Base-by-base conservation (phyloP, 1,284 basidiomycete species). In the Puccinia horiana region DNA sequence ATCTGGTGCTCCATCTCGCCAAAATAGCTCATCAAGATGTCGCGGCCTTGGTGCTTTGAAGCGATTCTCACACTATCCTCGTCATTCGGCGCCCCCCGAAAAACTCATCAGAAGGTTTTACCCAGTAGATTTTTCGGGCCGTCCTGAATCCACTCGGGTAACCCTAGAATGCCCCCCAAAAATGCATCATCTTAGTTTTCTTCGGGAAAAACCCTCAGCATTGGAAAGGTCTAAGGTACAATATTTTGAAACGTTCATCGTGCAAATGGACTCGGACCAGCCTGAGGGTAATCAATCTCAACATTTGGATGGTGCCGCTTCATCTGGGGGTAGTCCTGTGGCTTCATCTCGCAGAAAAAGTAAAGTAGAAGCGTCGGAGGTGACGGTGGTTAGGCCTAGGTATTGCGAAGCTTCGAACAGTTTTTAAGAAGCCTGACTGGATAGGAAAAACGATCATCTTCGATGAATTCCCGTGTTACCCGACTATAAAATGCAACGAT, bases 61-160 rank as follows among this genome's bases (percentile, higher is more conserved):
- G 63, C 63, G 63, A n/a, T 37, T 42, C 23, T 65, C 63, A 40
- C 23, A 35, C 37, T 35, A 65, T 20, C 63, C 63, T 65, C 63
- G 32, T 65, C 18, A 65, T 35, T 65, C 63, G 3, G 37, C 14
- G 40, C 37, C 63, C 32, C 63, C 37, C 32, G 37, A 11, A 20
- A 65, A 65, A 40, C 35, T 12, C 35, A 65, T 5, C 37, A 3
- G 1, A 40, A 40, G 23, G 35, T 32, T 20, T 42, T 42, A 18
- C 2, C 8, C 63, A 23, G 20, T 29, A 23, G 35, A 65, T 32
- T 42, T 2, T 42, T 9, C 63, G n/a, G 23, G 9, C 1, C 12
- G 32, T 65, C 14, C 12, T 16, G 63, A 65, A 42, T 42, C 2
- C 20, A 23, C 37, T 32, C 63, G 14, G 18, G 63, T 35, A 32